Evolutionary conservation across 176 grass and related monocot genomes (phyloP), one percentile per base, ranked within the genome.

Genomic region (Bothriochloa decipiens): DNA sequence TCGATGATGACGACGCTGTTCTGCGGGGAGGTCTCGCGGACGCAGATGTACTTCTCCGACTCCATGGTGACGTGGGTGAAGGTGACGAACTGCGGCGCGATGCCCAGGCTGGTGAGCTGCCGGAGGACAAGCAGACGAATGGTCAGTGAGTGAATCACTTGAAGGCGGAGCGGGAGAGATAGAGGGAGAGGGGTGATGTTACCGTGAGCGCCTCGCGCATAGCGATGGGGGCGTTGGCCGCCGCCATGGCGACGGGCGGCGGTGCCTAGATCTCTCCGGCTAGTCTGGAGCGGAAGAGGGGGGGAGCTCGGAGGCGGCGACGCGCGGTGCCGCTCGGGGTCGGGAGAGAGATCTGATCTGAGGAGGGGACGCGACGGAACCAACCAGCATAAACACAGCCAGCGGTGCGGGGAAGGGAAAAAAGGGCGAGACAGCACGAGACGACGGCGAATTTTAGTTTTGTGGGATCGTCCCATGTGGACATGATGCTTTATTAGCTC

Each of bases 11-110:
- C 96, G 65, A 99, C 93, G 68, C 96, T 99, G 74, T 99, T 99
- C 84, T 99, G 96, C 40, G 96, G 96, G 3, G 96, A 94, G 25
- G 96, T 99, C 88, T 99, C 96, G 76, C 96, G 91, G 45, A 99
- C 93, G 70, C 96, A 99, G 81, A 99, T 92, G 87, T 99, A 99
- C 79, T 95, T 99, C 29, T 99, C 96, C 11, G 93, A 96, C 86
- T 99, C 96, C 96, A 99, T 99, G 29, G 96, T 99, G 57, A 99
- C 96, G 22, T 99, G 96, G 47, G 96, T 99, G 73, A 99, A 99
- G 71, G 96, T 99, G 75, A 99, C 89, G 89, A 99, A 99, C 86
- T 99, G 93, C 68, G 91, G 88, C 88, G 89, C 92, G 68, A 99
- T 96, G 74, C 96, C 96, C 28, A 99, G 88, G 83, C 91, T 99